A percentile compares a stretch with the other conserved stretches of the same genome.
Conservation (phyloP, 2,329 filamentous ascomycete genomes). For the Leptodontidium sp. region DNA sequence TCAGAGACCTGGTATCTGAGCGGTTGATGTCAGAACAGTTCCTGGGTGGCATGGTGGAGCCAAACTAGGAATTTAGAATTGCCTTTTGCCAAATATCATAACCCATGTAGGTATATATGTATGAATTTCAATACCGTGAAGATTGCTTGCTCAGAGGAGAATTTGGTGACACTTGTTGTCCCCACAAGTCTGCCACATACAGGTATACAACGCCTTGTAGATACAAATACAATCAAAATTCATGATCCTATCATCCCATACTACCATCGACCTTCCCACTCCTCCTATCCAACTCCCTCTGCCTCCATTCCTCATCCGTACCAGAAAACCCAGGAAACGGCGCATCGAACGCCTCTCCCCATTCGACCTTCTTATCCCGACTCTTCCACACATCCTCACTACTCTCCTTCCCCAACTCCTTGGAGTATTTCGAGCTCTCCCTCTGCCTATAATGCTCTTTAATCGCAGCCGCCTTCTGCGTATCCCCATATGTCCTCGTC, state of each 20-base stretch:
- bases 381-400: conserved; percentile 93
- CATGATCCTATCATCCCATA: conserved; percentile 9
- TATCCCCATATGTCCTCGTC: conserved; percentile 68
- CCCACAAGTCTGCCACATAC: not conserved
- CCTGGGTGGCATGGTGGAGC: too few species aligned
- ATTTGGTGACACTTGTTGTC: not conserved
- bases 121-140: too few species aligned
- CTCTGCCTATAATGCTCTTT: conserved; percentile 49
- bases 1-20: too few species aligned
- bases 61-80: too few species aligned
- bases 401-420: conserved; percentile 72
- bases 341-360: conserved; percentile 46
- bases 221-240: conserved; percentile 8
- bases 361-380: conserved; percentile 67
- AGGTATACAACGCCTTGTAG: conserved; percentile 6
- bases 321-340: conserved; percentile 52
- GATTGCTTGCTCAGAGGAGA: not conserved
- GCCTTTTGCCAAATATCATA: too few species aligned
- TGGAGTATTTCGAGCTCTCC: conserved; percentile 67
- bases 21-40: too few species aligned
- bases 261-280: conserved; percentile 28
- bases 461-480: conserved; percentile 61
- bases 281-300: conserved; percentile 41
- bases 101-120: too few species aligned
- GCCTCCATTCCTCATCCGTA: conserved; percentile 52